A percentile compares a stretch with the other conserved stretches of the same genome.
These are phyloP conservation scores for Daldinia grandis DNA, from an alignment of 495 filamentous ascomycete genomes.

Conservation along the genomic window DNA sequence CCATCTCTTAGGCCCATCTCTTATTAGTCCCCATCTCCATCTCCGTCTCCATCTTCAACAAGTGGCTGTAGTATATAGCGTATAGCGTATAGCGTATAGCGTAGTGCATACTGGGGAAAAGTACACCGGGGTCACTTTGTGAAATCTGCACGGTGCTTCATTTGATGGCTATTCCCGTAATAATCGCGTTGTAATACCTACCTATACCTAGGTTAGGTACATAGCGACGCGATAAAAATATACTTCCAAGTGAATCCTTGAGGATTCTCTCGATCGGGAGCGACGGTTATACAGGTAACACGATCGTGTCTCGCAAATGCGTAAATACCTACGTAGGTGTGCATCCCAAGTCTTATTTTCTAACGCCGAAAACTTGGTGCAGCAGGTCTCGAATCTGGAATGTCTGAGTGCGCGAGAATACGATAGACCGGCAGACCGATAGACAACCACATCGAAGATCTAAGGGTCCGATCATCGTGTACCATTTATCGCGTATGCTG, in stretches of 20 bases:
- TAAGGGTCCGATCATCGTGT: constrained; percentile 21
- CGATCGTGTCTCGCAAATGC: background rate
- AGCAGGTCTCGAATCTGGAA: background rate
- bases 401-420: background rate
- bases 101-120: background rate
- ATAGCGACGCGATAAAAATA: constrained; percentile 6
- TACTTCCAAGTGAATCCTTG: background rate
- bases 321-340: background rate
- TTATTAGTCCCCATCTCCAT: too few relatives aligned
- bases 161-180: background rate
- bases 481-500: background rate
- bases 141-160: constrained; percentile 22
- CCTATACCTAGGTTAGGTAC: too few relatives aligned
- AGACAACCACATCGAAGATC: constrained; percentile 30
- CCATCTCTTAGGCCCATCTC: too few relatives aligned
- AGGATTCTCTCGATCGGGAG: constrained; percentile 2
- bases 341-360: background rate
- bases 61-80: too few relatives aligned
- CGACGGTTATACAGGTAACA: constrained; percentile 17
- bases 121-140: constrained; percentile 9
- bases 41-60: too few relatives aligned
- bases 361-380: background rate
- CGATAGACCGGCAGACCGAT: constrained; percentile 4
- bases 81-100: background rate
- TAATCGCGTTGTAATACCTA: too few relatives aligned